Percentiles rank a stretch among this genome's conserved stretches.
Conservation (phyloP, 2,329 filamentous ascomycete genomes). For the Fragosphaeria purpurea region DNA sequence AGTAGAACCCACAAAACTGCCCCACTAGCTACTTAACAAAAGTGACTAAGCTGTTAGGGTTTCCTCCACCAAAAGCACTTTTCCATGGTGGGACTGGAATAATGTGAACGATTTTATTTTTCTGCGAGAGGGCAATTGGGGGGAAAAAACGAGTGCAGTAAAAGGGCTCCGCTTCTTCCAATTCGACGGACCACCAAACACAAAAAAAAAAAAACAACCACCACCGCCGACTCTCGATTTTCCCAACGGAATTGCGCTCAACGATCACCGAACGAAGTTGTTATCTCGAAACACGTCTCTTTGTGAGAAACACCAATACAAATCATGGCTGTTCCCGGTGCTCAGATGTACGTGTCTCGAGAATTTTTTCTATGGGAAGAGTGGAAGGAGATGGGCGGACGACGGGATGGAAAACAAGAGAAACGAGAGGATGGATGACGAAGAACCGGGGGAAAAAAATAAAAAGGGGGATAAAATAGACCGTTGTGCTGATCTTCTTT, state of each 20-base stretch:
- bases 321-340: conserved; percentile 51
- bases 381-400: not conserved
- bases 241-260: not conserved
- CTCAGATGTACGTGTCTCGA: conserved; percentile 47
- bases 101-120: not conserved
- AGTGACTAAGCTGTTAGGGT: conserved; percentile 15
- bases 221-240: not conserved
- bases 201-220: not conserved
- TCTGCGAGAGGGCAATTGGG: not conserved
- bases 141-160: conserved; percentile 1
- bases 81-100: conserved; percentile 1
- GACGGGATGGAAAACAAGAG: not conserved
- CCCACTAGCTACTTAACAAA: not conserved
- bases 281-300: not conserved
- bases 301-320: conserved; percentile 2
- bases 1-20: not conserved
- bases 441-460: not conserved
- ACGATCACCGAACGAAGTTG: not conserved
- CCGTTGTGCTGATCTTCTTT: not conserved
- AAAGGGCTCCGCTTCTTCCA: not conserved
- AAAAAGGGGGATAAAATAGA: not conserved
- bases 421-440: not conserved
- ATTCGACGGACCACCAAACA: not conserved
- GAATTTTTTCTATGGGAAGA: not conserved
- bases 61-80: conserved; percentile 11